Evolutionary conservation across 2,329 filamentous ascomycete genomes (phyloP), one percentile per base, ranked within the genome.

Genomic region (Teratosphaeria nubilosa): DNA sequence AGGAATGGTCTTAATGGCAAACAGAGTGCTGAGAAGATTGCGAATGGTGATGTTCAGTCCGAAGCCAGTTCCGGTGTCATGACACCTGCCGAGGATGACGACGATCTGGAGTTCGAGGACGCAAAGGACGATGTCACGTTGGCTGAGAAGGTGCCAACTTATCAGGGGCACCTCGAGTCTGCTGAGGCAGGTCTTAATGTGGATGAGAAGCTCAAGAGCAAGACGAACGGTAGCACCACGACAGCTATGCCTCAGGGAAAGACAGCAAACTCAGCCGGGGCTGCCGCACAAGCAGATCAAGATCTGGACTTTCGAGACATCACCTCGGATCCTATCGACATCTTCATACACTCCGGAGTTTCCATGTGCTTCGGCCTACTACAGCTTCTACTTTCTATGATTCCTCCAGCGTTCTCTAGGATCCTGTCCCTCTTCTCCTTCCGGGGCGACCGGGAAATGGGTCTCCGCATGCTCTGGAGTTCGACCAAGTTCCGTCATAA

Each of bases 291-390:
- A 54, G 62, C 70, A 10, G 69, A 73, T 45, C 65, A 80, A 59
- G 80, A 82, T 32, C 76, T 80, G 6, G 84, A 87, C 60, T 81
- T 83, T 0, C 79, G 84, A 5, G 75, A 85, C 1, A 87, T 92
- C 64, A 84, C 82, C 41, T 60, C 62, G 3, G 85, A 91, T 60
- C 85, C 88, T 0, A 82, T 92, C 20, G 92, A 97, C 71, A 75
- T 87, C 24, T 99, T 96, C 70, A 86, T 96, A 41, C 90, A 96
- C 71, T 91, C 90, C 0, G 92, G 91, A 10, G 84, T 86, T 5
- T 94, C 88, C 69, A 86, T 96, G 73, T 96, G 91, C 72, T 96
- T 91, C 67, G 94, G 94, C 2, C 81, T 95, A 32, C 76, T 97
- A 1, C 80, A 95, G 14, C 79, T 97, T 1, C 79, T 97, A 56